Conservation (phyloP, 2,329 filamentous ascomycete genomes). For the Aspergillus sp. region DNA sequence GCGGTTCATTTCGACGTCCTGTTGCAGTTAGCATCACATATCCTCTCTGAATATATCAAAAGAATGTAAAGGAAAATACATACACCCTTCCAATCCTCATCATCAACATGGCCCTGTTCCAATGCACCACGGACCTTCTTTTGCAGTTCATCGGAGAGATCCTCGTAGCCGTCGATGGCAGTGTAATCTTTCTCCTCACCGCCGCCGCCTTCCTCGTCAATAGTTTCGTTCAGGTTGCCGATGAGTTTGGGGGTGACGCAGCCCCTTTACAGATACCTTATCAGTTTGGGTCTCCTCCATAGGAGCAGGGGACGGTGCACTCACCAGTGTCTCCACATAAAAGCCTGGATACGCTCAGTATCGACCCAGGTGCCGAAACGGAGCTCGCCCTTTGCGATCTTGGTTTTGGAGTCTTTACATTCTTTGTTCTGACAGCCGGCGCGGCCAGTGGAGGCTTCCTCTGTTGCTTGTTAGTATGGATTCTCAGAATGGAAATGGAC, state of each 20-base stretch:
- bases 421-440: conserved; percentile 65
- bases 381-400: conserved; percentile 72
- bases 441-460: conserved; percentile 62
- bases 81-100: conserved; percentile 85
- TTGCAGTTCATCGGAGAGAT: conserved; percentile 61
- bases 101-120: conserved; percentile 69
- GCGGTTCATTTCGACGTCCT: conserved; percentile 70
- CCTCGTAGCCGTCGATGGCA: conserved; percentile 73
- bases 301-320: conserved; percentile 14
- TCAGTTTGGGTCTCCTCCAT: not conserved
- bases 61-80: conserved; percentile 26
- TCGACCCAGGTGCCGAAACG: conserved; percentile 69
- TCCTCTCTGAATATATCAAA: not conserved
- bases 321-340: conserved; percentile 83
- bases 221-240: conserved; percentile 52
- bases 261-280: conserved; percentile 56
- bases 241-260: conserved; percentile 76
- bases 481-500: not conserved
- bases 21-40: conserved; percentile 7
- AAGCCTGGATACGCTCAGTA: conserved; percentile 55
- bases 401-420: conserved; percentile 64
- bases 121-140: conserved; percentile 68
- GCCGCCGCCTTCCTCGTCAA: conserved; percentile 32
- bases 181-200: conserved; percentile 54
- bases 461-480: conserved; percentile 40